Evolutionary conservation across 2,329 filamentous ascomycete genomes (phyloP).

Genomic region (Verticillium alfalfae): DNA sequence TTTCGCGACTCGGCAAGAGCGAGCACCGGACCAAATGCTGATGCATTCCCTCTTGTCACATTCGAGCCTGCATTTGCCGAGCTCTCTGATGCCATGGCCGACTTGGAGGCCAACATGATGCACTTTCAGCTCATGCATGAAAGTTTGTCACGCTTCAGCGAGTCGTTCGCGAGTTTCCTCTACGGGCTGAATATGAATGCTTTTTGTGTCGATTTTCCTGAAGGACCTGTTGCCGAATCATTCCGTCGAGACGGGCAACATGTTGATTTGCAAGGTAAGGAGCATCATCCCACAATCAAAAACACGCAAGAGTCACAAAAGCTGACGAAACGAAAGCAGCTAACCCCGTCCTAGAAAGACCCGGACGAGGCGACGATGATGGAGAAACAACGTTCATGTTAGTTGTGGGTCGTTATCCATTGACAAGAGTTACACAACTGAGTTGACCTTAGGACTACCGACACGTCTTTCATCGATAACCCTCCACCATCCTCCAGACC

Average conservation of each 20-base stretch:
- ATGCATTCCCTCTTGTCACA: constrained; percentile 66
- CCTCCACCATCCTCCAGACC: constrained; percentile 54
- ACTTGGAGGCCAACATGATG: constrained; percentile 96
- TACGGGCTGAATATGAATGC: constrained; percentile 99
- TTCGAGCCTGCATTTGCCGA: constrained; percentile 92
- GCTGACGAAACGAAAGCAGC: not conserved
- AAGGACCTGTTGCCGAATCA: constrained; percentile 82
- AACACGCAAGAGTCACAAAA: not conserved
- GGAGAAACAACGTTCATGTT: constrained; percentile 81
- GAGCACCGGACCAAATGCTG: constrained; percentile 40
- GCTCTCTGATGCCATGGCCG: constrained; percentile 87
- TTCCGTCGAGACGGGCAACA: constrained; percentile 63
- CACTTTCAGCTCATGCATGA: constrained; percentile 97
- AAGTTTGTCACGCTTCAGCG: constrained; percentile 84
- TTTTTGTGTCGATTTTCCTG: constrained; percentile 95
- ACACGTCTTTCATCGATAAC: constrained; percentile 87
- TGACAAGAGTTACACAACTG: not conserved
- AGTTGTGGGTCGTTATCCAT: constrained; percentile 4
- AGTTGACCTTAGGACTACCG: constrained; percentile 62
- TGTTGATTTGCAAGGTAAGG: constrained; percentile 36
- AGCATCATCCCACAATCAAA: not conserved
- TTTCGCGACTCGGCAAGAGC: constrained; percentile 70
- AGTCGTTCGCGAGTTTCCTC: constrained; percentile 91
- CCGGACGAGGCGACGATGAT: constrained; percentile 32
- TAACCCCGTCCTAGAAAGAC: constrained; percentile 17